Percentiles rank a stretch among this genome's conserved stretches.
Conservation (phyloP, 139 green algal species). For the Diplosphaera chodatii region DNA sequence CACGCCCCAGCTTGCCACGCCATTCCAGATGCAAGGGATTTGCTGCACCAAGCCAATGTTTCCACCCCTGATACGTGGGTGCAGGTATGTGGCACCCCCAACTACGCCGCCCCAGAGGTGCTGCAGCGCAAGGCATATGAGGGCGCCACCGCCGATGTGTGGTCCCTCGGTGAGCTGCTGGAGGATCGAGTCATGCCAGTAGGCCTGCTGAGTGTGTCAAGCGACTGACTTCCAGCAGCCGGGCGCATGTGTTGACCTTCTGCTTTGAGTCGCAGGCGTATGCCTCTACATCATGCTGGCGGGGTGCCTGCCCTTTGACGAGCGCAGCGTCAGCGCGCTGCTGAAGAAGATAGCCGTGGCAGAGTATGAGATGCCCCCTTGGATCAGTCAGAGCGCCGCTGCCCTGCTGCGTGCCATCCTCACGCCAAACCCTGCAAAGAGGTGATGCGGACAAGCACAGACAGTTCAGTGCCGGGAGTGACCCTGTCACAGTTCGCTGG, state of each 20-base stretch:
- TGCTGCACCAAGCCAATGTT: too few relatives aligned
- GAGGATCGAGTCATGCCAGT: too few relatives aligned
- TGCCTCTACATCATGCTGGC: slow-evolving; percentile 42
- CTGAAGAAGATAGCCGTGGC: slow-evolving; percentile 35
- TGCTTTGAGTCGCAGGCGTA: too few relatives aligned
- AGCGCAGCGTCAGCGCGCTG: slow-evolving; percentile 27
- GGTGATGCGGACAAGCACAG: too few relatives aligned
- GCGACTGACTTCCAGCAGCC: too few relatives aligned
- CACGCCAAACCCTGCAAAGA: slow-evolving; percentile 7
- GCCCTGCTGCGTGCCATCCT: slow-evolving; percentile 32
- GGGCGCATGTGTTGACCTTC: too few relatives aligned
- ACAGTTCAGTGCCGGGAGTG: too few relatives aligned
- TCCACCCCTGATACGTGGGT: too few relatives aligned
- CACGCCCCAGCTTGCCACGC: too few relatives aligned
- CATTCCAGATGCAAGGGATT: too few relatives aligned
- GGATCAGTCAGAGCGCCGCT: slow-evolving; percentile 19
- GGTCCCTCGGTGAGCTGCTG: background rate
- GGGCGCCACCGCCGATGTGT: slow-evolving; percentile 37
- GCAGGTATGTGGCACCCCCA: slow-evolving; percentile 67
- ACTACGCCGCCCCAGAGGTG: slow-evolving; percentile 75
- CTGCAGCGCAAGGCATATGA: slow-evolving; percentile 37
- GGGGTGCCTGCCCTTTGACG: slow-evolving; percentile 50
- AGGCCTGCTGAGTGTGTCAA: too few relatives aligned
- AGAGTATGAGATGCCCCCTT: slow-evolving; percentile 31
- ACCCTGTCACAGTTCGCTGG: too few relatives aligned